Base-by-base conservation (phyloP, 2,329 filamentous ascomycete species). In the Microdochium paspali region DNA sequence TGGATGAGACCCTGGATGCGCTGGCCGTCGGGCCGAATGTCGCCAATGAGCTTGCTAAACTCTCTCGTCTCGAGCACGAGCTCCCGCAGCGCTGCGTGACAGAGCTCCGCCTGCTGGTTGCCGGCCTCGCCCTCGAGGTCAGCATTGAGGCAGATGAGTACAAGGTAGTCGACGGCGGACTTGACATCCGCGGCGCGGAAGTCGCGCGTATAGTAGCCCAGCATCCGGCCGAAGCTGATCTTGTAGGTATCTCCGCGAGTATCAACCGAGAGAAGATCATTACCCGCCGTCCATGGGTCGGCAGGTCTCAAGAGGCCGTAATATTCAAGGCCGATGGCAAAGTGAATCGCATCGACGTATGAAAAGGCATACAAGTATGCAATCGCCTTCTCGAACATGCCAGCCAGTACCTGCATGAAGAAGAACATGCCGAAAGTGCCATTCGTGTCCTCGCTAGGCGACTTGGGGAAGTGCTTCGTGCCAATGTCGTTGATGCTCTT, bases 61-160 rank as follows among this genome's bases (percentile, higher is more conserved):
- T 98, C 93, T 54, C 91, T 82, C 20, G 90, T 95, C 68, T 98
- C 93, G n/a, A 98, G 76, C 24, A 96, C 90, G 48, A 97, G 82
- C 66, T 97, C 93, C 30, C 90, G 87, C 49, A 98, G 73, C 6
- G 90, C 91, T 65, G 95, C 89, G 65, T 96, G 89, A 66, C 91
- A 97, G 31, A 96, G 79, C 44, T 79, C 80, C 46, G 83, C 79
- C 61, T 95, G 91, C 40, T 84, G 83, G 51, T 79, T 81, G 48
- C 89, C 90, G 5, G 84, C 73, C 48, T 87, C 79, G 20, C 84
- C 85, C 24, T 76, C 79, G 40, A 94, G 73, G 63, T 96, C 91
- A 45, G 84, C 80, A 61, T 97, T 97, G 48, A 98, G 79, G 64
- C 89, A 95, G 59, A 98, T 90, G 49, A 98, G 71, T 5, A 84